A percentile compares a stretch with the other conserved stretches of the same genome.
Evolutionary conservation across 345 rosid species (phyloP).

Genomic region (Citrus glauca): DNA sequence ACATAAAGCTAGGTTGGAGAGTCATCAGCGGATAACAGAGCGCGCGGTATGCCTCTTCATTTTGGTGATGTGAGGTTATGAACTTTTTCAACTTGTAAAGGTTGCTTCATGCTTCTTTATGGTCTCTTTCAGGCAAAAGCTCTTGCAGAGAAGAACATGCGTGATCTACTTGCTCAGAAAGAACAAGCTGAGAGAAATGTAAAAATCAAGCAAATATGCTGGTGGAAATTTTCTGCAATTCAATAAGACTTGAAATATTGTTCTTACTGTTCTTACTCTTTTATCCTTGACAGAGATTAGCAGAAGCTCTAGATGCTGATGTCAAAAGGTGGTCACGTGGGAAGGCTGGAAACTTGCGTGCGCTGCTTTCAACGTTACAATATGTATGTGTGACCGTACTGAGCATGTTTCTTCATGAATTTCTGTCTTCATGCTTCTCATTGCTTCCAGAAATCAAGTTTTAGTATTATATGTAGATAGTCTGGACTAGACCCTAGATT

Average conservation of each 20-base stretch:
- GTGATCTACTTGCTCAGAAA: conserved; percentile 73
- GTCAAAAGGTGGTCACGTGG: conserved; percentile 93
- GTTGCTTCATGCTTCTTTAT: conserved; percentile 15
- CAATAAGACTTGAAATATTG: neutral
- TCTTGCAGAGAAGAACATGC: conserved; percentile 91
- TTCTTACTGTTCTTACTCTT: conserved; percentile 17
- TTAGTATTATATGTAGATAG: neutral
- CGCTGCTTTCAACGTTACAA: conserved; percentile 89
- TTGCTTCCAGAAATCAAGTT: neutral
- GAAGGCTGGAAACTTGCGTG: conserved; percentile 86
- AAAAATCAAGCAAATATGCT: conserved; percentile 17
- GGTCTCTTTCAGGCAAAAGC: conserved; percentile 71
- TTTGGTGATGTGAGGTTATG: neutral
- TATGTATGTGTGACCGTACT: conserved; percentile 43
- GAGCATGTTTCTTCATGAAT: neutral
- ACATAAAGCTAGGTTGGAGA: conserved; percentile 65
- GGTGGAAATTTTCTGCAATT: neutral
- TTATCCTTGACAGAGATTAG: conserved; percentile 59
- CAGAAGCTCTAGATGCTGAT: conserved; percentile 76
- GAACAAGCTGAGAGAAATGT: conserved; percentile 96
- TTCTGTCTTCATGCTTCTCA: neutral
- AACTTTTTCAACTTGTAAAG: conserved; percentile 7
- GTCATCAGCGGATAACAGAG: conserved; percentile 76
- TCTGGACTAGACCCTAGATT: neutral
- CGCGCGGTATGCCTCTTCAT: conserved; percentile 60